Evolutionary conservation across 192 early-diverging fungal genomes (phyloP).

Genomic region (Dimargaris xerosporica): DNA sequence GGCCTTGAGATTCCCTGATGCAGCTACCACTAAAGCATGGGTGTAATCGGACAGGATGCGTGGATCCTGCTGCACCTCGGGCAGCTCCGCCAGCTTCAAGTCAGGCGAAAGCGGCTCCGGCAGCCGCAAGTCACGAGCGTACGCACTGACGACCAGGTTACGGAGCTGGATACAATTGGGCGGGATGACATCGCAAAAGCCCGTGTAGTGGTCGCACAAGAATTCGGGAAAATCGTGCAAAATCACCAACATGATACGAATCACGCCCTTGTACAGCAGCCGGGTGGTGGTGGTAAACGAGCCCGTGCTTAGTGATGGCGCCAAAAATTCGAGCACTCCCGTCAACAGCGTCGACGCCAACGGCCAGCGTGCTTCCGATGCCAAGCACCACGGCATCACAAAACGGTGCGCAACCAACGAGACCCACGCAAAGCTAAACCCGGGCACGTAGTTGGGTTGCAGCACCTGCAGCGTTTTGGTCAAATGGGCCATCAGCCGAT

Average conservation of each 20-base stretch:
- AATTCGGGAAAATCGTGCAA: slow-evolving; percentile 98
- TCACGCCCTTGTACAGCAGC: slow-evolving; percentile 73
- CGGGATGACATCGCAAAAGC: slow-evolving; percentile 85
- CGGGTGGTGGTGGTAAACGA: slow-evolving; percentile 59
- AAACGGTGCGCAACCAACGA: slow-evolving; percentile 83
- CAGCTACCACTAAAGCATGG: slow-evolving; percentile 31
- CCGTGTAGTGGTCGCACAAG: slow-evolving; percentile 79
- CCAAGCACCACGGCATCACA: slow-evolving; percentile 77
- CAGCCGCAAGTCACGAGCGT: slow-evolving; percentile 84
- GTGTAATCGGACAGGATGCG: slow-evolving; percentile 78
- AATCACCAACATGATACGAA: slow-evolving; percentile 80
- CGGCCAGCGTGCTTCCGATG: slow-evolving; percentile 69
- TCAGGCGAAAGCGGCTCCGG: slow-evolving; percentile 96
- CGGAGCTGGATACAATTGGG: slow-evolving; percentile 82
- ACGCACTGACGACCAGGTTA: slow-evolving; percentile 93
- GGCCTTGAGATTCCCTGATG: slow-evolving; percentile 34
- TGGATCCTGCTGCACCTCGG: slow-evolving; percentile 78
- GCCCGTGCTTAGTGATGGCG: slow-evolving; percentile 60
- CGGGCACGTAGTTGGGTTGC: slow-evolving; percentile 74
- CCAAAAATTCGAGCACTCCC: slow-evolving; percentile 71
- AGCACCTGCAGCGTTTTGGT: slow-evolving; percentile 70
- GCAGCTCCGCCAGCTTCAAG: slow-evolving; percentile 77
- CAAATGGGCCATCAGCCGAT: slow-evolving; percentile 1
- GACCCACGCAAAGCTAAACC: slow-evolving; percentile 89
- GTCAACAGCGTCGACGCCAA: slow-evolving; percentile 71